Base-by-base conservation (phyloP, 805 yeast species). In the Yarrowia sp. region DNA sequence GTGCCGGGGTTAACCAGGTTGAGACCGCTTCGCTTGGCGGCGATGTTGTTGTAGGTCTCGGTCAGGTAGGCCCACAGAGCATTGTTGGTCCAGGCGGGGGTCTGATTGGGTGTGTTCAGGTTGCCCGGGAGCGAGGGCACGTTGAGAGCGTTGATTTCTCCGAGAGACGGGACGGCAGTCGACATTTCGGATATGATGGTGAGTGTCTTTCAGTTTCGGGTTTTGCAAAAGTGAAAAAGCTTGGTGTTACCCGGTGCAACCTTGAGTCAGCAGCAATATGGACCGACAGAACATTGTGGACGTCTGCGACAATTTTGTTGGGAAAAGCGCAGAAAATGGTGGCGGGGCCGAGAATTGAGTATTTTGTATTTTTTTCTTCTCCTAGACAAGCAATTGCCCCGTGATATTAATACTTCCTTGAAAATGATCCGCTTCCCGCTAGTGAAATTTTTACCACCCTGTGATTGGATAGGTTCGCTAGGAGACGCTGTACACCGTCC, bases 1-100 rank as follows among this genome's bases (percentile, higher is more conserved):
- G 97, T 87, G 68, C 98, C 98, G 63, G 99, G 99, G 78, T 91
- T 90, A 69, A 83, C 77, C 73, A 94, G 84, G 63, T 91, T 90
- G 67, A 92, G 80, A 7, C 93, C 84, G 65, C 83, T 80, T 74
- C 98, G 85, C 75, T 91, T 96, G 68, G 85, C 86, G 65, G 84
- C 76, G 65, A 91, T 80, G 67, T 85, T 82, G 70, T 78, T 81
- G 74, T 89, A 87, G 65, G 86, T 88, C 71, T 87, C 88, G 73
- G 88, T 84, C 68, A 88, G 78, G 76, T 85, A 90, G 63, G 88
- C 83, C 71, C 87, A 87, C 51, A 90, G 82, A 58, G 97, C 96
- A 76, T 88, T 88, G 42, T 90, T 82, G 6, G 90, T 82, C 93
- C 92, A 87, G n/a, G 68, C 59, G 9, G 68, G 65, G 22, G 60